Evolutionary conservation across 176 grass and related monocot genomes (phyloP), one percentile per base, ranked within the genome.

Genomic region (Neostapfia colusana): DNA sequence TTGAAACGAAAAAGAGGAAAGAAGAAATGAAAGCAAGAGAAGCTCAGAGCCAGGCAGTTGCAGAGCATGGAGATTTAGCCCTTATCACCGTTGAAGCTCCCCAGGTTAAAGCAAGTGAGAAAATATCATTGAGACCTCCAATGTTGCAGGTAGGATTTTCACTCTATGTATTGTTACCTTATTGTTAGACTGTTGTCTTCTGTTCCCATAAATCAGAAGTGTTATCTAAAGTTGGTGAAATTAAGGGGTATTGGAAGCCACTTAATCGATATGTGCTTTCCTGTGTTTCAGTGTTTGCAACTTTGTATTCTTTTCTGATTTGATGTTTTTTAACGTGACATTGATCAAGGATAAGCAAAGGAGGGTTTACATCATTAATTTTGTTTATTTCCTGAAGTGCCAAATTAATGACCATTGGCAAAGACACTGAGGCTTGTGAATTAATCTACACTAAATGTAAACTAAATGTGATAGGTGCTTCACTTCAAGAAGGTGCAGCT

Each of bases 11-110:
- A 79, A 98, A 76, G 77, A 94, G 65, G 72, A 94, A 98, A 85
- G 91, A 98, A 86, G 91, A 98, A 93, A 90, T 98, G 87, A 94
- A 98, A 88, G 82, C 82, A 71, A 93, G 69, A 85, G 91, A 98
- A 90, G 95, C 89, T 50, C 95, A 98, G 76, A 92, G 70, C 76
- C 75, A 36, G 34, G 91, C 87, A 54, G 89, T 82, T 78, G 75
- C 74, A 82, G 89, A 90, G 40, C 95, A 98, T 79, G 91, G 95
- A 50, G 95, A 98, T 74, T 79, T 98, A 71, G 91, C 95, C 63
- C 89, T 98, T 75, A 94, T 98, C 55, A 86, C 89, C 66, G 91
- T 98, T 62, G 95, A 98, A 80, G 84, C 34, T 63, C 87, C 86
- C 72, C 79, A 94, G 86, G 81, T 88, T 73, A 73, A 80, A 14